Evolutionary conservation across 1,284 basidiomycete genomes (phyloP), one percentile per base, ranked within the genome.

Genomic region (Ustilago bromivora): DNA sequence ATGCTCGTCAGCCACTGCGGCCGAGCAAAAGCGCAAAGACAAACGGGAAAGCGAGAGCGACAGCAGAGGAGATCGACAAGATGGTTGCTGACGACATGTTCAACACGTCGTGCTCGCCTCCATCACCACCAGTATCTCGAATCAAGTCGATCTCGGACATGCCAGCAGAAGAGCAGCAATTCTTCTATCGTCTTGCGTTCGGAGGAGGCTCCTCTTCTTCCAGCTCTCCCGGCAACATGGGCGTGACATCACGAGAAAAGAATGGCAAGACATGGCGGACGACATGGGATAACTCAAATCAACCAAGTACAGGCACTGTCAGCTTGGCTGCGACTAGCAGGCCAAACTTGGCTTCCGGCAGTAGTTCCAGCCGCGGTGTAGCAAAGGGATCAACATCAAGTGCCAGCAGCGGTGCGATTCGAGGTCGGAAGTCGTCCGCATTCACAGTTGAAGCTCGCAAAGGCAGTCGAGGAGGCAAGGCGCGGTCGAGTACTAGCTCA

Each of bases 251-350:
- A 2, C 63, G 72, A 8, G 64, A 64, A 38, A 75, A 46, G 7
- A 51, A 52, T 9, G 72, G 72, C 40, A 75, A 75, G 59, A 75
- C 72, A n/a, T 75, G 72, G 72, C 63, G 71, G 43, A 67, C 72
- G 0, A 75, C 72, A 4, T 75, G 72, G 72, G 57, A 70, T 7
- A 54, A 38, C 10, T n/a, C 43, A 12, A 51, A 59, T 38, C 28
- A 6, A 9, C 19, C 17, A 31, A 34, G 28, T 6, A 40, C 15
- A 12, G 46, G 56, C 11, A 10, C 31, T 7, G 19, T 12, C 32
- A 9, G 19, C 9, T 51, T 17, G 6, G 47, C 19, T 17, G 15
- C 53, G 15, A 46, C 62, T 9, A 65, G 58, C 49, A 58, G 46
- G 15, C 19, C 47, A 28, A 55, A 19, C n/a, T n/a, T 34, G 8